These are phyloP conservation scores for Athelia psychrophila DNA, from an alignment of 1,284 basidiomycete species.

Conservation along the genomic window DNA sequence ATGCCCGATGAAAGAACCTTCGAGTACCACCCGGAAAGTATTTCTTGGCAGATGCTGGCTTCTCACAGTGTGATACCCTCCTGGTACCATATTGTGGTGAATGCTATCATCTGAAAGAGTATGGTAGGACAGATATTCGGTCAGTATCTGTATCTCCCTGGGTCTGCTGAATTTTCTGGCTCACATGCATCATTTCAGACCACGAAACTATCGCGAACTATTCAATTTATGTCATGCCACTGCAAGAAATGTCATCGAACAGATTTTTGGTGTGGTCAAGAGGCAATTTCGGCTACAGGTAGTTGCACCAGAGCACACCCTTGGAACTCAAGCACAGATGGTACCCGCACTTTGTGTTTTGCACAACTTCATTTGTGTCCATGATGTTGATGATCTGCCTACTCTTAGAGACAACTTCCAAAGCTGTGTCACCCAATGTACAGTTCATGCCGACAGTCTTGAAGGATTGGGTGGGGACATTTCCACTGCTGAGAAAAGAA, in stretches of 20 bases:
- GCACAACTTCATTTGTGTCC: conserved; percentile 21
- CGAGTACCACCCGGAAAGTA: conserved; percentile 14
- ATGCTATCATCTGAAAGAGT: conserved; percentile 24
- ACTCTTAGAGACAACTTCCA: conserved; percentile 5
- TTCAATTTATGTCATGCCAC: conserved; percentile 18
- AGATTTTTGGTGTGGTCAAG: conserved; percentile 18
- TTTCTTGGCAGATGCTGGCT: conserved; percentile 24
- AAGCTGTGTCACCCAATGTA: background rate
- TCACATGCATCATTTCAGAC: conserved; percentile 5
- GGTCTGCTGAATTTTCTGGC: conserved; percentile 3
- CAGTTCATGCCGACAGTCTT: background rate
- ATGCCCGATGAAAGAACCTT: conserved; percentile 20
- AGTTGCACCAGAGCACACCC: conserved; percentile 11
- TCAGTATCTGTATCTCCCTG: conserved; percentile 1
- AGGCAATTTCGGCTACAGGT: conserved; percentile 11
- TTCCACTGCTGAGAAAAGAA: conserved; percentile 10
- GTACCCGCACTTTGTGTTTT: conserved; percentile 14
- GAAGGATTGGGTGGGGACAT: background rate
- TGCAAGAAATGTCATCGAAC: conserved; percentile 16
- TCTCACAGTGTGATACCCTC: conserved; percentile 14
- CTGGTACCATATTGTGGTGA: conserved; percentile 20
- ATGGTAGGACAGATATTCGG: conserved; percentile 10
- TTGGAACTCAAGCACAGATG: conserved; percentile 17
- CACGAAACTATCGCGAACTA: conserved; percentile 14
- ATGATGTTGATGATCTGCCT: conserved; percentile 9